These are phyloP conservation scores for Setaria viridis DNA, from an alignment of 202 grass and related monocot genomes.

Conservation along the genomic window DNA sequence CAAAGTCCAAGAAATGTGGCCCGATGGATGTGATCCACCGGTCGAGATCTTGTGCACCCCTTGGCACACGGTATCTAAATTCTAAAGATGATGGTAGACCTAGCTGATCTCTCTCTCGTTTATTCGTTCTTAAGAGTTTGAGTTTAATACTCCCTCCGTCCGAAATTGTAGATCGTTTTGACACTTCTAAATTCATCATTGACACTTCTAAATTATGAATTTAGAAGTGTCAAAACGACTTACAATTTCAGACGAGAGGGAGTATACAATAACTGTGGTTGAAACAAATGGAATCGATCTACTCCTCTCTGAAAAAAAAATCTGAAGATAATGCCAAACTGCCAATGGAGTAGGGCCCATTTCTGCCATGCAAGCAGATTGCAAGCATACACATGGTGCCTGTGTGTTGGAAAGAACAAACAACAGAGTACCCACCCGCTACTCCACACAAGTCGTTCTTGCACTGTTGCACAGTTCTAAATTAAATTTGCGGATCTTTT, in stretches of 20 bases:
- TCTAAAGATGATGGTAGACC: not conserved
- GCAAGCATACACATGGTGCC: conserved; percentile 1
- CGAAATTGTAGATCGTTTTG: no score
- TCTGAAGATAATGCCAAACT: conserved; percentile 38
- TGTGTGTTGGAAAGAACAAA: not conserved
- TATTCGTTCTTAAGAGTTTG: not conserved
- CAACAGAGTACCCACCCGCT: not conserved
- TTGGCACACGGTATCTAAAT: not conserved
- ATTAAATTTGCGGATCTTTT: not conserved
- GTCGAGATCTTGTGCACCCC: not conserved
- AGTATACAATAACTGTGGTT: not conserved
- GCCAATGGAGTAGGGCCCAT: conserved; percentile 30
- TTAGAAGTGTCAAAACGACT: no score
- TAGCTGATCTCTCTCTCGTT: not conserved
- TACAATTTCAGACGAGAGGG: no score
- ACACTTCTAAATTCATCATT: no score
- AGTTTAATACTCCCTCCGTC: no score
- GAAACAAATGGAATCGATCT: not conserved
- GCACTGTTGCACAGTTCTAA: not conserved
- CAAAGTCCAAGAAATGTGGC: conserved; percentile 15
- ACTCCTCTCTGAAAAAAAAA: conserved; percentile 22
- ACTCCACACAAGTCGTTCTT: not conserved
- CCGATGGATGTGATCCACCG: conserved; percentile 14
- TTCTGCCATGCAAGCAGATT: not conserved
- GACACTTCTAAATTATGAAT: no score